phyloP scores from a whole-genome alignment of 164 flowering plant genomes.

The Liquidambar formosana region DNA sequence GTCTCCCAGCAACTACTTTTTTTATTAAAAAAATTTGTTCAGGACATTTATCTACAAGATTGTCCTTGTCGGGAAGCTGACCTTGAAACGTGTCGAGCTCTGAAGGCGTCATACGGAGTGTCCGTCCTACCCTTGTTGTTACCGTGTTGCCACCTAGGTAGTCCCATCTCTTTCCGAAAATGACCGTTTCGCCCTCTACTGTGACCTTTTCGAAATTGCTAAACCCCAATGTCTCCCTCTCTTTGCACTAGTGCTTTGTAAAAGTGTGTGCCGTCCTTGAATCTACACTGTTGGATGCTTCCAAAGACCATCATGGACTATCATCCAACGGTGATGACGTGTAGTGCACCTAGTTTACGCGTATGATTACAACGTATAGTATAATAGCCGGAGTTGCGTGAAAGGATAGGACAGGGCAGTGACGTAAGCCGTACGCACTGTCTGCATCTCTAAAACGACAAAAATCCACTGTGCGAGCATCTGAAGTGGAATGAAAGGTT shows the following conservation, averaged over 20 bases:
- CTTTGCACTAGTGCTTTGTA: too few species aligned
- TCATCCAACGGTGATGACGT: background rate
- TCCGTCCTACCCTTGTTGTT: background rate
- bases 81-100: conserved; percentile 30
- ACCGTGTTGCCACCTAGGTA: conserved; percentile 1
- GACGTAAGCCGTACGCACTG: conserved; percentile 26
- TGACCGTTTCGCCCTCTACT: conserved; percentile 10
- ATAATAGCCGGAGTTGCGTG: conserved; percentile 12
- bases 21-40: background rate
- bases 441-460: conserved; percentile 21
- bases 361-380: too few species aligned
- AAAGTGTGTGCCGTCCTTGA: background rate
- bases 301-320: background rate
- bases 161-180: conserved; percentile 4
- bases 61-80: conserved; percentile 26
- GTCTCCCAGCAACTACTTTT: conserved; percentile 25
- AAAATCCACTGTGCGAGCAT: conserved; percentile 13
- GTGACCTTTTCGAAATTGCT: background rate
- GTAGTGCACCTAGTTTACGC: background rate
- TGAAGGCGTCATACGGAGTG: conserved; percentile 1
- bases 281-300: background rate
- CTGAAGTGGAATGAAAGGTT: background rate
- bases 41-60: conserved; percentile 14
- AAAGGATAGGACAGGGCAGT: conserved; percentile 9
- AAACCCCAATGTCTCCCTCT: background rate